Base-by-base conservation (phyloP, 257 asterid species). In the Rubia yunnanensis region DNA sequence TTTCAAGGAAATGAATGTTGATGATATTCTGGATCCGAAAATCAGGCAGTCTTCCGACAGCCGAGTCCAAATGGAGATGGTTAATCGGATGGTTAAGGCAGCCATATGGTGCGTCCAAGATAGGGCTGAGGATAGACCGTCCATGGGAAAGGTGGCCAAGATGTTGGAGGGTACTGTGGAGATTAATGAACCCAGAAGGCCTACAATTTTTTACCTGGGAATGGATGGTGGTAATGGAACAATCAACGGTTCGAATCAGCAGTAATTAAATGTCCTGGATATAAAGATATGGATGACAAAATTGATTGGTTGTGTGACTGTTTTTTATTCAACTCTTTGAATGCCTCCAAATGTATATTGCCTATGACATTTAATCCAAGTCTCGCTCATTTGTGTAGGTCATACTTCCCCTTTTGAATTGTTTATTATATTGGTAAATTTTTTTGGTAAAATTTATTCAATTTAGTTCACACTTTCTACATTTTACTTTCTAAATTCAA, bases 71-170 rank as follows among this genome's bases (percentile, higher is more conserved):
- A 81, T 86, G 49, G 96, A 84, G 7, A 74, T 81, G 87, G 82
- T 88, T n/a, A 80, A 85, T 46, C 74, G 95, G 73, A 87, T 89
- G 95, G 87, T 88, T 64, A 85, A 86, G 85, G 84, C 95, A 0
- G 95, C 98, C 0, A 80, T 85, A 87, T 91, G 98, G 96, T 86
- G 96, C 79, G 83, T 92, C 49, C 98, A 92, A 58, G 86, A 85
- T 54, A 63, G 78, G 49, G 82, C 90, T 15, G 96, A 84, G 50
- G 49, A 60, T 61, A 75, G 96, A 75, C 98, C 98, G 61, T 85
- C 95, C 2, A 92, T 92, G 96, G 96, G 95, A 74, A 87, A 92
- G 73, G 96, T 86, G 61, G 92, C 95, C 0, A 88, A 86, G 85
- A 92, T 92, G 98, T 66, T 86, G 52, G 98, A 92, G 73, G 98